Evolutionary conservation across 768 basidiomycete genomes (phyloP).

Genomic region (Tylopilus plumbeoviolaceoides): DNA sequence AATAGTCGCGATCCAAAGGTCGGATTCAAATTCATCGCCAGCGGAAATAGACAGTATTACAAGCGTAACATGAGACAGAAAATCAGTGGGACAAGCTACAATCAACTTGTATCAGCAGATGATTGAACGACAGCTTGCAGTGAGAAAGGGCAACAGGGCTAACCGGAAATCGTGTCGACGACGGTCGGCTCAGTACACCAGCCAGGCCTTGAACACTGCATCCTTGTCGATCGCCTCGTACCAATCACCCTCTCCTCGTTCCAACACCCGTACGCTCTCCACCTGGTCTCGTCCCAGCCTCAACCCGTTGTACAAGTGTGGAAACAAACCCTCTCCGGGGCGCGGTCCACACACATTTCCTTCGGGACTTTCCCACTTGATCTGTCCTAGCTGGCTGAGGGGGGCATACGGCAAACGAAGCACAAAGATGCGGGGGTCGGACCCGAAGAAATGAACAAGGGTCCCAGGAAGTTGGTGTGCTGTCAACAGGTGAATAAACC

Average conservation of each 20-base stretch:
- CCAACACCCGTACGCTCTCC: slow-evolving; percentile 35
- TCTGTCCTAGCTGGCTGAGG: slow-evolving; percentile 31
- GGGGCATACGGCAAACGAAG: slow-evolving; percentile 40
- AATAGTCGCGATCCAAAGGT: too few relatives aligned
- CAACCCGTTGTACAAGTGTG: slow-evolving; percentile 49
- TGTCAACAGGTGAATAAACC: slow-evolving; percentile 57
- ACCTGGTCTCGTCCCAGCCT: slow-evolving; percentile 43
- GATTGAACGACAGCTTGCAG: too few relatives aligned
- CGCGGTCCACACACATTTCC: slow-evolving; percentile 38
- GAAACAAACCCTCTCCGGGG: slow-evolving; percentile 46
- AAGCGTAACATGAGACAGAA: too few relatives aligned
- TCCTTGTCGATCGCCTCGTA: slow-evolving; percentile 21
- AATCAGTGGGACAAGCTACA: too few relatives aligned
- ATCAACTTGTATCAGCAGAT: too few relatives aligned
- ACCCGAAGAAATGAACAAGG: slow-evolving; percentile 41
- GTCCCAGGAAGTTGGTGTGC: slow-evolving; percentile 46
- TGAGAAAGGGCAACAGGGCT: too few relatives aligned
- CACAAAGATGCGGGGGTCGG: slow-evolving; percentile 38
- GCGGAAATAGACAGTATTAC: too few relatives aligned
- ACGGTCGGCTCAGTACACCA: slow-evolving; percentile 30
- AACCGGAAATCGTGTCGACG: too few relatives aligned
- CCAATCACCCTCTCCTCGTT: slow-evolving; percentile 31
- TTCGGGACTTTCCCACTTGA: slow-evolving; percentile 49
- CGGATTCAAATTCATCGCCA: too few relatives aligned
- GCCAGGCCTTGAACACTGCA: slow-evolving; percentile 25